Percentiles rank a stretch among this genome's conserved stretches.
phyloP scores from a whole-genome alignment of 495 filamentous ascomycete genomes.

The Penicillium ochrochloron region DNA sequence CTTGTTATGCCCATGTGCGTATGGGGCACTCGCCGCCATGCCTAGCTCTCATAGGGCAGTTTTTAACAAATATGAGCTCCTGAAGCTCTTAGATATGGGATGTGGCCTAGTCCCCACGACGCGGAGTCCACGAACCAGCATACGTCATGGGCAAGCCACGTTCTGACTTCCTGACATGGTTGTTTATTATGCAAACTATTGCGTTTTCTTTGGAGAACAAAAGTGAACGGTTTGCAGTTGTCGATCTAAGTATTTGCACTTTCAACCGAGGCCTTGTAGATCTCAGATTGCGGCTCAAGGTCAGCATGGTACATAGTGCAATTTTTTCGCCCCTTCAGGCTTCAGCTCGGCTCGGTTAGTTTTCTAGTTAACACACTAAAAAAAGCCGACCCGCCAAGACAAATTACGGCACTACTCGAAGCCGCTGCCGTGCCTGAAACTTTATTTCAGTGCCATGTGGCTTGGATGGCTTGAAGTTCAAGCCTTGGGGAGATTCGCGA shows the following conservation, averaged over 20 bases:
- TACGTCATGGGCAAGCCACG: neutral
- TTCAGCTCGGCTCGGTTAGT: neutral
- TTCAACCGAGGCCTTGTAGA: neutral
- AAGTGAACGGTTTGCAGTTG: neutral
- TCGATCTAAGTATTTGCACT: neutral
- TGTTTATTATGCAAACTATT: neutral
- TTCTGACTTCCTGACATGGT: neutral
- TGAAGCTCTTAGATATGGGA: neutral
- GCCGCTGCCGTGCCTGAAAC: constrained; percentile 14
- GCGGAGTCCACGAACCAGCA: neutral
- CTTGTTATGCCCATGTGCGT: neutral
- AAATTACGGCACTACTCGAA: constrained; percentile 1
- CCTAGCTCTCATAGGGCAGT: neutral
- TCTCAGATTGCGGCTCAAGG: neutral
- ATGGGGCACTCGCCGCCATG: neutral
- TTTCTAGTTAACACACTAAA: neutral
- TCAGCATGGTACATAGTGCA: neutral
- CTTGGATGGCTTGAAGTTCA: constrained; percentile 8
- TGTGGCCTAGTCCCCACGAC: neutral
- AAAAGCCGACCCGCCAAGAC: neutral
- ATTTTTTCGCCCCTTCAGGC: neutral
- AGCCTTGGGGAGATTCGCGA: neutral
- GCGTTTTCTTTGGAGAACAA: neutral
- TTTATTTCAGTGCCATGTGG: constrained; percentile 14
- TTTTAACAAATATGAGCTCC: neutral